Evolutionary conservation across 257 asterid genomes (phyloP).

Genomic region (Jacaranda mimosifolia): DNA sequence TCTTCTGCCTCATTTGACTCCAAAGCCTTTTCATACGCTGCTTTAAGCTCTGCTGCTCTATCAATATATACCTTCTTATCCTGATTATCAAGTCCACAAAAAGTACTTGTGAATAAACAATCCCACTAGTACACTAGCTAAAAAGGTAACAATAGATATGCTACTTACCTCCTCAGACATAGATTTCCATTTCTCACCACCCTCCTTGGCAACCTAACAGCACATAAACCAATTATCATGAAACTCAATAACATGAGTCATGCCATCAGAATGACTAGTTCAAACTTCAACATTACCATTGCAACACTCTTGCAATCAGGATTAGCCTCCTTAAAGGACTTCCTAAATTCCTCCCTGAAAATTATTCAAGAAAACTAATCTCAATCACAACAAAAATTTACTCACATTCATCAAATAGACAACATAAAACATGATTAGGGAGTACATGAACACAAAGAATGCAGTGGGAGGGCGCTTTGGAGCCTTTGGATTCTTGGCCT

Average conservation of each 20-base stretch:
- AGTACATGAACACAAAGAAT: slow-evolving; percentile 82
- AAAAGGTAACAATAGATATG: neutral
- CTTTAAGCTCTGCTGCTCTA: slow-evolving; percentile 83
- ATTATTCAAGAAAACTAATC: neutral
- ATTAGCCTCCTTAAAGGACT: slow-evolving; percentile 70
- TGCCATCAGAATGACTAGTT: neutral
- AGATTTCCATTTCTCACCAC: slow-evolving; percentile 86
- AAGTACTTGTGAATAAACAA: neutral
- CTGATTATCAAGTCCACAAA: slow-evolving; percentile 38
- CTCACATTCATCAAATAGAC: neutral
- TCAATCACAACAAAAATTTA: neutral
- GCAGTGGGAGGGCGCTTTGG: slow-evolving; percentile 86
- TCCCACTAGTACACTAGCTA: neutral
- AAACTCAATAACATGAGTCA: neutral
- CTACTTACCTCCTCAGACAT: slow-evolving; percentile 74
- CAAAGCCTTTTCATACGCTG: slow-evolving; percentile 58
- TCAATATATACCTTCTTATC: slow-evolving; percentile 70
- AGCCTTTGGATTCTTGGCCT: slow-evolving; percentile 55
- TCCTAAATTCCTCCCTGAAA: slow-evolving; percentile 77
- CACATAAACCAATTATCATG: neutral
- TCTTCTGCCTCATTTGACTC: slow-evolving; percentile 40
- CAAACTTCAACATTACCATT: slow-evolving; percentile 40
- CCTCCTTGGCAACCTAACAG: slow-evolving; percentile 80
- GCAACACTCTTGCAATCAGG: slow-evolving; percentile 74
- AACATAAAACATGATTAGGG: neutral